These are phyloP conservation scores for Erodium chrysanthum DNA, from an alignment of 441 rosid genomes.

Conservation along the genomic window DNA sequence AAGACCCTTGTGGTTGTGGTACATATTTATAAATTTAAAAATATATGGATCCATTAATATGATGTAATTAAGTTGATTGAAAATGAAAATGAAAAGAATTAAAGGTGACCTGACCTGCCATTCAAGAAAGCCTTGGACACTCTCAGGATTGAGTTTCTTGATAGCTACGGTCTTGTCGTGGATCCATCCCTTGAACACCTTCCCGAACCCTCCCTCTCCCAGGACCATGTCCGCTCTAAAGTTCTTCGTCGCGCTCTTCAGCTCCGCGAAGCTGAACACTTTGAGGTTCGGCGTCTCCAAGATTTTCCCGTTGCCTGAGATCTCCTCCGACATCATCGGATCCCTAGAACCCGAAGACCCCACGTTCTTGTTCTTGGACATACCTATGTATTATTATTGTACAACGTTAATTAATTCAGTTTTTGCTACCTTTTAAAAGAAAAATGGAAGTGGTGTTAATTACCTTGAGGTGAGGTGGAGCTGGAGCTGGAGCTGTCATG, in stretches of 20 bases:
- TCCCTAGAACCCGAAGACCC: background rate
- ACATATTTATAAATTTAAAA: too few relatives aligned
- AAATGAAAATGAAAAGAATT: background rate
- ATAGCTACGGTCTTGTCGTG: constrained; percentile 24
- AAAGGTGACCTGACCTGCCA: constrained; percentile 19
- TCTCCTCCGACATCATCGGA: background rate
- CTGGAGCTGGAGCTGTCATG: background rate
- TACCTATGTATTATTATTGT: background rate
- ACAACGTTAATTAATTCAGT: too few relatives aligned
- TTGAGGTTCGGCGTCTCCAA: background rate
- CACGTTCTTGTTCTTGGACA: background rate
- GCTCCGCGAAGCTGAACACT: constrained; percentile 10
- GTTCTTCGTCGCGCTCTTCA: constrained; percentile 11
- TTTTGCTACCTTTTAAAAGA: too few relatives aligned
- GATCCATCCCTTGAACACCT: constrained; percentile 23
- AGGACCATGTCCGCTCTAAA: background rate
- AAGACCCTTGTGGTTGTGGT: too few relatives aligned
- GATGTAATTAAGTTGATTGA: too few relatives aligned
- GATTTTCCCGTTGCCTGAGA: background rate
- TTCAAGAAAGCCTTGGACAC: constrained; percentile 23
- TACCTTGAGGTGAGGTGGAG: background rate
- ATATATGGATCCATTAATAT: too few relatives aligned
- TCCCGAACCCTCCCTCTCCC: constrained; percentile 19
- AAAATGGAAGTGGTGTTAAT: too few relatives aligned
- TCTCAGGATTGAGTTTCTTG: constrained; percentile 22